Conservation (phyloP, 495 filamentous ascomycete genomes). For the Talaromyces thailandensis region DNA sequence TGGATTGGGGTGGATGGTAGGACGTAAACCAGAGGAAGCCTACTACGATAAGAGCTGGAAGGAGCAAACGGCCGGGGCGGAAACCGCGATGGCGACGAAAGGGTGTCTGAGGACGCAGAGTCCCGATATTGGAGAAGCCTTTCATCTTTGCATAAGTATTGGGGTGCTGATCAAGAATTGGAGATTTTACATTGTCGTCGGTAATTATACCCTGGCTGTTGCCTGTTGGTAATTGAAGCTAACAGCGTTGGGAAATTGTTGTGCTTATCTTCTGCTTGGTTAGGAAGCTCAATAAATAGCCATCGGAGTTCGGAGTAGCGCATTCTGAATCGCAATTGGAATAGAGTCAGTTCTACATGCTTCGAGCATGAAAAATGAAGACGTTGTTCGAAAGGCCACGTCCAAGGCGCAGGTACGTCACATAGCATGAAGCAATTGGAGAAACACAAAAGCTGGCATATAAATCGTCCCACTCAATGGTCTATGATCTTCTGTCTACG, state of each 20-base stretch:
- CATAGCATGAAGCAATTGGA: not conserved
- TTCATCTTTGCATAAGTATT: not conserved
- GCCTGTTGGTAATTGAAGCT: not conserved
- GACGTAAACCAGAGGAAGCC: slow-evolving; percentile 4
- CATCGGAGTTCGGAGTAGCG: not conserved
- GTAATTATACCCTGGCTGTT: not conserved
- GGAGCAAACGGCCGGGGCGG: not conserved
- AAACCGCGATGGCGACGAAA: not conserved
- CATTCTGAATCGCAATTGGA: not conserved
- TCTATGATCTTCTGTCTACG: not conserved
- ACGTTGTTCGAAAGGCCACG: not conserved
- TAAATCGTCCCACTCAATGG: not conserved
- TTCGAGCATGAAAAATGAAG: not conserved
- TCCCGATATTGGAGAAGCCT: not conserved
- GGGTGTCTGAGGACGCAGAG: not conserved
- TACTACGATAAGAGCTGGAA: not conserved
- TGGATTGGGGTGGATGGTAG: slow-evolving; percentile 1
- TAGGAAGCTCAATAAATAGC: not conserved
- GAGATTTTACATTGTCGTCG: not conserved
- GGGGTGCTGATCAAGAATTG: not conserved
- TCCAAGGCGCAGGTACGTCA: not conserved
- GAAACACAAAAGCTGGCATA: not conserved
- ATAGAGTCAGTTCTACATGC: not conserved
- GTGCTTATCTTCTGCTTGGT: not conserved
- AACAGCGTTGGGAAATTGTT: not conserved